A percentile compares a stretch with the other conserved stretches of the same genome.
phyloP scores from a whole-genome alignment of 2,329 filamentous ascomycete genomes.

The Dactylellina drechsleri region DNA sequence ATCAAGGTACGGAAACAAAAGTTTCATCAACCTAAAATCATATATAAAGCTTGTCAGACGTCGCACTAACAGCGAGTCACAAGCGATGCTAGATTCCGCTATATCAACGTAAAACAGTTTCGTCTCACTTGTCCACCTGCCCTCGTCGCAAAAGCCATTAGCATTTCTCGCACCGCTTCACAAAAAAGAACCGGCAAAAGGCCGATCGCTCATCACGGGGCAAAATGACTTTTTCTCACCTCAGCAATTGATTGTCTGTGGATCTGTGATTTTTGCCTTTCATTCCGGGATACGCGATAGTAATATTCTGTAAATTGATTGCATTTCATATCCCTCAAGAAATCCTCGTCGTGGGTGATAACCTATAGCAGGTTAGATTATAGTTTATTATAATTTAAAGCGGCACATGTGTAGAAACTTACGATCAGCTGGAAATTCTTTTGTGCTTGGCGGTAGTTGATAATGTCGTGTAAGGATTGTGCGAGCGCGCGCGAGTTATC shows the following conservation, averaged over 20 bases:
- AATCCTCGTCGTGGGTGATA: slow-evolving; percentile 98
- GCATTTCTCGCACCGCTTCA: slow-evolving; percentile 14
- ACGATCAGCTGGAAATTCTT: slow-evolving; percentile 94
- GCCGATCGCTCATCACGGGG: slow-evolving; percentile 5
- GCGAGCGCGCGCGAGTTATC: slow-evolving; percentile 95
- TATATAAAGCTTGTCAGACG: slow-evolving; percentile 2
- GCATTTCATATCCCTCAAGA: slow-evolving; percentile 90
- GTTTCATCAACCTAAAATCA: not conserved
- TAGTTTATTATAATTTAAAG: slow-evolving; percentile 3
- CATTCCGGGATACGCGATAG: slow-evolving; percentile 84
- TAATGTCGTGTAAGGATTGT: slow-evolving; percentile 84
- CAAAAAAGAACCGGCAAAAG: not conserved
- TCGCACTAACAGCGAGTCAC: slow-evolving; percentile 24
- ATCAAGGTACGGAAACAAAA: not conserved
- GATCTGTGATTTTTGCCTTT: slow-evolving; percentile 87
- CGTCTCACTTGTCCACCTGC: slow-evolving; percentile 49
- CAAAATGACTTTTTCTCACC: slow-evolving; percentile 59
- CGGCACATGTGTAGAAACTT: slow-evolving; percentile 7
- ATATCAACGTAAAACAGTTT: slow-evolving; percentile 9
- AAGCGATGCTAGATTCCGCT: slow-evolving; percentile 10
- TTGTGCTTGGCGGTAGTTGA: slow-evolving; percentile 82
- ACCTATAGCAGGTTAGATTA: slow-evolving; percentile 62
- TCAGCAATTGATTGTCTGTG: slow-evolving; percentile 70
- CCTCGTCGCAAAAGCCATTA: slow-evolving; percentile 21
- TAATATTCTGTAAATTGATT: slow-evolving; percentile 93